Base-by-base conservation (phyloP, 352 stramenopile species). In the Phytophthora capsici region DNA sequence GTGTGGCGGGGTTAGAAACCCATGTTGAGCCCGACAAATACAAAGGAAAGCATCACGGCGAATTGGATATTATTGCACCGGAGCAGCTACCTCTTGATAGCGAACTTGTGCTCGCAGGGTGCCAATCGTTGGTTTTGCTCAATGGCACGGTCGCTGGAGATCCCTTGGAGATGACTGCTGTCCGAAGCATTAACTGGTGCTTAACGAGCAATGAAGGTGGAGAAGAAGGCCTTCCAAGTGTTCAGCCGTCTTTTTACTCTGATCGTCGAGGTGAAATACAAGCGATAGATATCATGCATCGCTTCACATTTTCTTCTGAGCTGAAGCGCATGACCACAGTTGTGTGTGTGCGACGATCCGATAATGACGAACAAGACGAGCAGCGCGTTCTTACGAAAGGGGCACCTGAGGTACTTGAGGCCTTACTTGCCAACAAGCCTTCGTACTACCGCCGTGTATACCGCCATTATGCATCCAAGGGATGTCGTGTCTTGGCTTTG, bases 241-340 rank as follows among this genome's bases (percentile, higher is more conserved):
- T 70, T 20, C 51, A 73, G 16, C 70, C 70, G 37, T 78, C 70
- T 0, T 73, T 69, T 50, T 69, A 58, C 48, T 78, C 70, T 30
- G 57, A 67, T 44, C 70, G 70, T 13, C 56, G 66, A 46, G 66
- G 52, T 1, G 52, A 78, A 50, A 75, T 78, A n/a, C 66, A 99
- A 70, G 96, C 95, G 91, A 25, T 84, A 98, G 36, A 95, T 99
- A 96, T 99, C 56, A 47, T 98, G 12, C 91, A 98, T 66, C 88
- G 94, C 52, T 98, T 98, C 71, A 82, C 93, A n/a, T 99, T 99
- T 77, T 95, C 89, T 1, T 99, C 94, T 0, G 97, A 96, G 68
- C 78, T 99, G 4, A 96, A 98, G 71, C 90, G 97, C 37, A 99
- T 99, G 97, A 99, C 92, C 60, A 97, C 97, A 26, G 89, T 99